Percentiles rank a stretch among this genome's conserved stretches.
Conservation (phyloP, 1,284 basidiomycete species). For the Malassezia japonica region DNA sequence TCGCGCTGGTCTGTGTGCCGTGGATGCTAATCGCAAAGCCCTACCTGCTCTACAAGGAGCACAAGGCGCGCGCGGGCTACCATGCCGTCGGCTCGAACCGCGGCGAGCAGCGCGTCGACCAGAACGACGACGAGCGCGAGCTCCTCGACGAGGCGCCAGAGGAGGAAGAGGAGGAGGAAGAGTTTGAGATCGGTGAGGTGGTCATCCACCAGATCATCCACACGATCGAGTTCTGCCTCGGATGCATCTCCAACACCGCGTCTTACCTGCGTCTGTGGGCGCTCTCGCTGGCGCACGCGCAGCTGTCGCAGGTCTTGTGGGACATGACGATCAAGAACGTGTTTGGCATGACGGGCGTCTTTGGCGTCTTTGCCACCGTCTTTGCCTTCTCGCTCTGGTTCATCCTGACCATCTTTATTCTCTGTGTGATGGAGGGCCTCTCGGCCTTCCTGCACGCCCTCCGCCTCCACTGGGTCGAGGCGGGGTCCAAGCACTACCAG, state of each 20-base stretch:
- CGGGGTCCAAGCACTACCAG: conserved; percentile 90
- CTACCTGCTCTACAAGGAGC: conserved; percentile 85
- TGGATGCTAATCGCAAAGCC: conserved; percentile 91
- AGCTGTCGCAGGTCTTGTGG: conserved; percentile 75
- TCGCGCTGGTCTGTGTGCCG: conserved; percentile 82
- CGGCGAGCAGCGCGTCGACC: conserved; percentile 25
- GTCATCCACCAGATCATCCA: conserved; percentile 87
- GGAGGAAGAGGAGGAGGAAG: conserved; percentile 52
- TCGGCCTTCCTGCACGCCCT: conserved; percentile 76
- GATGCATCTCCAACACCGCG: conserved; percentile 97
- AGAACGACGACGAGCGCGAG: conserved; percentile 27
- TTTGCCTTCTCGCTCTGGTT: conserved; percentile 74
- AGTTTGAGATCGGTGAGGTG: conserved; percentile 78
- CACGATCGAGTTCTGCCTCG: conserved; percentile 75
- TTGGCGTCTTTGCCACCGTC: conserved; percentile 56
- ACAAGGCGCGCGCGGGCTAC: conserved; percentile 73
- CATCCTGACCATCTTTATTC: conserved; percentile 58
- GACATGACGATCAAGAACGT: conserved; percentile 47
- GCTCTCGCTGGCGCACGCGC: conserved; percentile 91
- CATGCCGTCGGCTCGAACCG: conserved; percentile 51
- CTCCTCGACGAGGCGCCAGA: conserved; percentile 19
- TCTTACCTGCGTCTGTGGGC: conserved; percentile 99
- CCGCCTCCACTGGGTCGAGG: conserved; percentile 95
- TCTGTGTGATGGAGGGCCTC: conserved; percentile 82
- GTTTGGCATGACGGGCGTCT: conserved; percentile 50